phyloP scores from a whole-genome alignment of 768 basidiomycete genomes.

The Punctularia strigosozonata region DNA sequence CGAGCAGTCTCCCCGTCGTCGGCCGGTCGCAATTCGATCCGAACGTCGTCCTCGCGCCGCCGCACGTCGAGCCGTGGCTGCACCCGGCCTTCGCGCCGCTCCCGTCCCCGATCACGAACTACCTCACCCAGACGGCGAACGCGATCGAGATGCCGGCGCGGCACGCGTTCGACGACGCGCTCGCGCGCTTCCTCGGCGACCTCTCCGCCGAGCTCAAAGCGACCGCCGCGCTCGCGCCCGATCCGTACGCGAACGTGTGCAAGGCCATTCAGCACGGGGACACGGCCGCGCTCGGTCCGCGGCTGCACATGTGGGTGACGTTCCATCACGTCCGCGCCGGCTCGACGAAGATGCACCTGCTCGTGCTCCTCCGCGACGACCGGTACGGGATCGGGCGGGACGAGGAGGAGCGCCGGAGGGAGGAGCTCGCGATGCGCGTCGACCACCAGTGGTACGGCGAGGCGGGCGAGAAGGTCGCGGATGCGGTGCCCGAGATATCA shows the following conservation, averaged over 20 bases:
- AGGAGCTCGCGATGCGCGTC: constrained; percentile 31
- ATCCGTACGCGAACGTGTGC: constrained; percentile 40
- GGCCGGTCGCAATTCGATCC: constrained; percentile 27
- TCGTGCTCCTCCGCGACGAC: constrained; percentile 49
- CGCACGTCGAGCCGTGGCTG: constrained; percentile 45
- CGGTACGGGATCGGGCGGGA: constrained; percentile 37
- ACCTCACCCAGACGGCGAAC: constrained; percentile 40
- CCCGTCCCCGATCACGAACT: constrained; percentile 40
- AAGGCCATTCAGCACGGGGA: constrained; percentile 29
- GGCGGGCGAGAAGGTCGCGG: constrained; percentile 14
- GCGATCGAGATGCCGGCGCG: constrained; percentile 51
- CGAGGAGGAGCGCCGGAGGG: constrained; percentile 38
- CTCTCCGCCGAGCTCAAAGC: constrained; percentile 47
- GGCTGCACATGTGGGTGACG: constrained; percentile 38
- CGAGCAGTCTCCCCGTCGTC: neutral
- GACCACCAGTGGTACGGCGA: too few relatives aligned
- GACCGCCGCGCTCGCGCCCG: constrained; percentile 43
- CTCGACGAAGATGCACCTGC: constrained; percentile 43
- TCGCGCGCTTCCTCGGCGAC: constrained; percentile 35
- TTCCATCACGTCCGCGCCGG: constrained; percentile 54
- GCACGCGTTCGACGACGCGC: constrained; percentile 35
- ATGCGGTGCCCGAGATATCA: constrained; percentile 16
- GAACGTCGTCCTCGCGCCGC: constrained; percentile 25
- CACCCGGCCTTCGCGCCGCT: constrained; percentile 49
- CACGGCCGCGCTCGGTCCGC: constrained; percentile 21